Evolutionary conservation across 176 grass and related monocot species (phyloP).

Genomic region (sorghum (Sorghum bicolor)): DNA sequence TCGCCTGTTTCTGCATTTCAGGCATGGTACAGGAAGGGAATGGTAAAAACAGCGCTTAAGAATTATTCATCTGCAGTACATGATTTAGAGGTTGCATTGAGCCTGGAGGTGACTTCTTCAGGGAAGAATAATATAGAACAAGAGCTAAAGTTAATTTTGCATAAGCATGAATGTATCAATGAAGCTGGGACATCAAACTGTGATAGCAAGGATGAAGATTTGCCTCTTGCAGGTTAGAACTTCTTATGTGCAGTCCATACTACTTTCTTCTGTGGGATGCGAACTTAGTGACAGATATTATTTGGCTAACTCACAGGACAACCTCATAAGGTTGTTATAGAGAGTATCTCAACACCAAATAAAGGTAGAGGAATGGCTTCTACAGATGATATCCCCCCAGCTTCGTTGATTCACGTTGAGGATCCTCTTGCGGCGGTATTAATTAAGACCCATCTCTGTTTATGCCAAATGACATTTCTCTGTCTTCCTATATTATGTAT

Average conservation of each 20-base stretch:
- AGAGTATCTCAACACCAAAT: conserved; percentile 52
- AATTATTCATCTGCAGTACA: conserved; percentile 57
- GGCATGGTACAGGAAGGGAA: conserved; percentile 94
- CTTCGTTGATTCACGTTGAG: conserved; percentile 80
- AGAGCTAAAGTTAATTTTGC: conserved; percentile 51
- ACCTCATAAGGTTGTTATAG: conserved; percentile 34
- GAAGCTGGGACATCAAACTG: conserved; percentile 17
- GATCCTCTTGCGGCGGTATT: conserved; percentile 81
- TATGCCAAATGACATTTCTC: conserved; percentile 3
- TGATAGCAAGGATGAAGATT: conserved; percentile 26
- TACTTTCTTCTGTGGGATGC: conserved; percentile 12
- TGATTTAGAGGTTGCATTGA: conserved; percentile 82
- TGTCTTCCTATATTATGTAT: conserved; percentile 8
- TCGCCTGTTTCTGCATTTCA: conserved; percentile 39
- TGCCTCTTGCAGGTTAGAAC: conserved; percentile 33
- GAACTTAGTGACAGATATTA: conserved; percentile 22
- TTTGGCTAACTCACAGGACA: conserved; percentile 47
- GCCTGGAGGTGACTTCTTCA: conserved; percentile 58
- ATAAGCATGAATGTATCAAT: conserved; percentile 31
- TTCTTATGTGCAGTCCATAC: background rate
- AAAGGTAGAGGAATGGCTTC: conserved; percentile 89
- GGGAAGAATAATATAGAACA: conserved; percentile 68
- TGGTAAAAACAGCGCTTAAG: conserved; percentile 60
- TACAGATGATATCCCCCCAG: conserved; percentile 56
- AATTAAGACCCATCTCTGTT: conserved; percentile 2